Evolutionary conservation across 495 filamentous ascomycete species (phyloP).

Genomic region (Xylaria acuta): DNA sequence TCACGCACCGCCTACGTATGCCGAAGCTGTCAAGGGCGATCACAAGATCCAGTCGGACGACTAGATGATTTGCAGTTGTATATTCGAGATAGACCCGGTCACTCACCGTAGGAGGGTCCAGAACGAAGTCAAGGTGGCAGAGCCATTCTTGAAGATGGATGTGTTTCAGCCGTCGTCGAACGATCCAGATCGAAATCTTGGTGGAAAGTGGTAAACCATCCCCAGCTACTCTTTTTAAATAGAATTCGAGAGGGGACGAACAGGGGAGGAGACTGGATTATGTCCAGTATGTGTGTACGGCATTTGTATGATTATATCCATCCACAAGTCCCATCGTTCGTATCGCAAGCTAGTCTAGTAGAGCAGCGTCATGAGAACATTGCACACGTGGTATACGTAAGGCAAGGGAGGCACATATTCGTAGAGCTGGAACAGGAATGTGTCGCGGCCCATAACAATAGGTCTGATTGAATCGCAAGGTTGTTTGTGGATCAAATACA

Average conservation of each 20-base stretch:
- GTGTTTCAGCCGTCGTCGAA: neutral
- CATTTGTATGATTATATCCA: neutral
- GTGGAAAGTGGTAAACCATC: neutral
- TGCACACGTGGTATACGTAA: too few species aligned
- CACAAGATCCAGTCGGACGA: slow-evolving; percentile 82
- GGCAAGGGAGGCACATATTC: too few species aligned
- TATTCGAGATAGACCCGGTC: neutral
- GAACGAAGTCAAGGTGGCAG: neutral
- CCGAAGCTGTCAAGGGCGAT: slow-evolving; percentile 85
- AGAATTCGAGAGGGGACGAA: neutral
- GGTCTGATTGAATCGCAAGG: neutral
- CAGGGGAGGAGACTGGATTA: neutral
- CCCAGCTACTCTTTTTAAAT: neutral
- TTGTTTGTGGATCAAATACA: neutral
- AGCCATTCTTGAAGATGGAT: neutral
- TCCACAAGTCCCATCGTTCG: neutral
- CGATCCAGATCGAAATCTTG: neutral
- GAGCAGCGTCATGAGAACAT: neutral
- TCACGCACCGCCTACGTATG: slow-evolving; percentile 75
- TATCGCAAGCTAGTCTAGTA: neutral
- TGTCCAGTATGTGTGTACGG: neutral
- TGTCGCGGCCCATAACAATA: neutral
- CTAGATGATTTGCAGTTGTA: slow-evolving; percentile 39
- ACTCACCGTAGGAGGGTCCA: neutral
- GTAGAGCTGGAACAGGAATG: neutral